Conservation (phyloP, 345 rosid genomes). For the Lagerstroemia speciosa region DNA sequence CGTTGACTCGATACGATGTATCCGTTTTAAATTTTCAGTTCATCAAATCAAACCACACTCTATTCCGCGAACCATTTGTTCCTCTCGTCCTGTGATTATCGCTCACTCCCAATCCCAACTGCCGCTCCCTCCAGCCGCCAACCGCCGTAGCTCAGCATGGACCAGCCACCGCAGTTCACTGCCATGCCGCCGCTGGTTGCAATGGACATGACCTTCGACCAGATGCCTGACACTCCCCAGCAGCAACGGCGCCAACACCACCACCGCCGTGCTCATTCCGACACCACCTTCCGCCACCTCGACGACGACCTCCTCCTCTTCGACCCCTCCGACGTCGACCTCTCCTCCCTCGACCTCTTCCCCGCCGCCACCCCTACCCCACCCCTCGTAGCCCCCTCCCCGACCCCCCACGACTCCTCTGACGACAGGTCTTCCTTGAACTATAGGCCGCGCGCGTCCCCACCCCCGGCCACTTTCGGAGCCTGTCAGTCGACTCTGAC, state of each 20-base stretch:
- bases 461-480: constrained; percentile 57
- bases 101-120: neutral
- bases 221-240: constrained; percentile 35
- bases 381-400: neutral
- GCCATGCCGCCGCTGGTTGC: constrained; percentile 7
- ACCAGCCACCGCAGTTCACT: constrained; percentile 9
- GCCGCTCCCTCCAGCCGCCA: neutral
- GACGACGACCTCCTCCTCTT: neutral
- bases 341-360: neutral
- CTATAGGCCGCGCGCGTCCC: constrained; percentile 21
- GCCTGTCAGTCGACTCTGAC: constrained; percentile 87
- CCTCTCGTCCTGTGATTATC: neutral
- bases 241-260: constrained; percentile 11
- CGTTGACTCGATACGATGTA: too few species aligned
- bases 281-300: constrained; percentile 49
- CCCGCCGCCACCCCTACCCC: neutral
- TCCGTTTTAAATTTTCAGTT: too few species aligned
- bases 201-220: constrained; percentile 28
- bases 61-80: too few species aligned
- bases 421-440: neutral
- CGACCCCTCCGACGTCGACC: neutral
- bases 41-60: too few species aligned
- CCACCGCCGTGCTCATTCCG: constrained; percentile 12
- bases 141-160: constrained; percentile 1
- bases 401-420: neutral